Percentiles rank a stretch among this genome's conserved stretches.
Evolutionary conservation across 306 rosid species (phyloP).

Genomic region (Pyrus bretschneideri): DNA sequence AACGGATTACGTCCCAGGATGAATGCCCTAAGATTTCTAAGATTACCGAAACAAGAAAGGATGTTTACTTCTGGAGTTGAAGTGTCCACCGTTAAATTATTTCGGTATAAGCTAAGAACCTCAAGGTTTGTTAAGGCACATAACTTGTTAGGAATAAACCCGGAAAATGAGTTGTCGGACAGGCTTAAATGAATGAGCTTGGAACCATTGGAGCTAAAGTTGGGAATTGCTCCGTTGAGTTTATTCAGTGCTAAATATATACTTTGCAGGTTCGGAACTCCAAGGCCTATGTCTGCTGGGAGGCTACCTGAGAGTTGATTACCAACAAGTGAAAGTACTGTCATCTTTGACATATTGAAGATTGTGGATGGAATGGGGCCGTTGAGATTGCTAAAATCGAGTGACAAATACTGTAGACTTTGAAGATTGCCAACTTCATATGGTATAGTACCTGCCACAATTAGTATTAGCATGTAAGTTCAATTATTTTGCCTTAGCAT

Average conservation of each 20-base stretch:
- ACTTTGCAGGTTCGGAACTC: no score
- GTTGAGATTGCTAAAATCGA: no score
- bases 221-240: neutral
- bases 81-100: neutral
- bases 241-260: neutral
- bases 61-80: neutral
- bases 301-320: neutral
- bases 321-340: neutral
- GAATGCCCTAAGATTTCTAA: no score
- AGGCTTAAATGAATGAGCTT: neutral
- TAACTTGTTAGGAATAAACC: neutral
- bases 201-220: neutral
- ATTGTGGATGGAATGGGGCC: no score
- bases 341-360: neutral
- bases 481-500: no score
- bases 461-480: no score
- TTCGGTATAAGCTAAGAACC: neutral
- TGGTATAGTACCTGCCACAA: no score
- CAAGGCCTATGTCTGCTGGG: neutral
- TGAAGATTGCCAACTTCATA: no score
- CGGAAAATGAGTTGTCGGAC: neutral
- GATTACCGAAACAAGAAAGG: neutral
- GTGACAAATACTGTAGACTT: no score
- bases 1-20: neutral
- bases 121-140: neutral